Evolutionary conservation across 805 yeast genomes (phyloP), one percentile per base, ranked within the genome.

Genomic region (Wickerhamiella lipophila): DNA sequence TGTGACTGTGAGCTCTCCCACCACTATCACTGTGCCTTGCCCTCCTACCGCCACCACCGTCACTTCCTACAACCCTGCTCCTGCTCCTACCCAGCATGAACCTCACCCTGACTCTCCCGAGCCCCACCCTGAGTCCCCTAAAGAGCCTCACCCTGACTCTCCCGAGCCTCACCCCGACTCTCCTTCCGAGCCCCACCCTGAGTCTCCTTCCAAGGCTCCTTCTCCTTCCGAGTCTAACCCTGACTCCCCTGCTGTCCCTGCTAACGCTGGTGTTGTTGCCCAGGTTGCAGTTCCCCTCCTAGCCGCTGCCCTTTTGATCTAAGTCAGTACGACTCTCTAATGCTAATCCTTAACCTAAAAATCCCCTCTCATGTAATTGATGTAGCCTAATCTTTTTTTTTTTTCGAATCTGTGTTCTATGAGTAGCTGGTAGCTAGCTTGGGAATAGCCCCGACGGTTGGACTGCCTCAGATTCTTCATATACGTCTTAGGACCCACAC

Each of bases 1-100:
- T 60, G 71, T 74, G 75, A 77, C 82, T 55, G 82, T 78, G 61
- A 75, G 83, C 52, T 77, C 64, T 56, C 76, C 85, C 50, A 78
- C 85, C 64, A 81, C 87, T 57, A 65, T 81, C 61, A 29, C 32
- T 29, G 26, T 23, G 7, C 26, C 26, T 8, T 23, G 26, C 26
- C 26, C 26, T 8, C 26, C 32, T 29, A 29, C 13, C n/a, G 11
- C 32, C 39, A 46, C 48, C 45, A 26, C 38, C 39, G 50, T 53
- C 25, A 39, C 48, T 25, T n/a, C 48, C 27, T 35, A 43, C 50
- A 42, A 35, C 51, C 49, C 44, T 25, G 18, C 45, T 9, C 42
- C 16, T 18, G 6, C 29, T 19, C 34, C 41, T 25, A 13, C 49
- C 25, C 15, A 30, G 38, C 38, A n/a, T n/a, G n/a, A n/a, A n/a